Evolutionary conservation across 192 early-diverging fungal genomes (phyloP).

Genomic region (Linnemannia hyalina): DNA sequence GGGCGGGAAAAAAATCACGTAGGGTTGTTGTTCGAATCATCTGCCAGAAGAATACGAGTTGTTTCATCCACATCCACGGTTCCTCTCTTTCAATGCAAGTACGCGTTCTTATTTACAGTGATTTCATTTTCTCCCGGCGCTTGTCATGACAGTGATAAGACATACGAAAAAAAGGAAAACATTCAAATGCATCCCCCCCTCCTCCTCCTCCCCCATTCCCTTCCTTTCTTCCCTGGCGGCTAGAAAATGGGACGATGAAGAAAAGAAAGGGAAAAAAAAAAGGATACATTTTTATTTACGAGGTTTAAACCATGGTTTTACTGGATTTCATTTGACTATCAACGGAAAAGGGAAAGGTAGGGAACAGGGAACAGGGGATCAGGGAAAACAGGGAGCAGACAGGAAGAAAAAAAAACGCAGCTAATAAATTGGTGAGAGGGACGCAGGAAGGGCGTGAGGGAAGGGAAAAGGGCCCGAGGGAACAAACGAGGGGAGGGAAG

Average conservation of each 20-base stretch:
- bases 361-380: background rate
- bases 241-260: background rate
- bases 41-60: background rate
- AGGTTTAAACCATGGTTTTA: background rate
- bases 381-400: background rate
- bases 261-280: background rate
- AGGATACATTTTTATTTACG: background rate
- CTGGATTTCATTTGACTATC: slow-evolving; percentile 3
- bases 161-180: background rate
- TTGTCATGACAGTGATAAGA: background rate
- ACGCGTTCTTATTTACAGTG: background rate
- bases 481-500: slow-evolving; percentile 3
- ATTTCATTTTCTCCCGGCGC: background rate
- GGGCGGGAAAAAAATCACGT: slow-evolving; percentile 8
- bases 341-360: background rate
- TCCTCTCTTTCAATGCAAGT: background rate
- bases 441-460: background rate
- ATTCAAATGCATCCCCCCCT: background rate
- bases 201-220: background rate
- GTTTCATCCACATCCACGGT: background rate
- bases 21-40: background rate
- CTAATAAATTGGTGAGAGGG: background rate
- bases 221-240: background rate
- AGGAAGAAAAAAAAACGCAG: background rate
- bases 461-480: background rate